Evolutionary conservation across 495 filamentous ascomycete species (phyloP), one percentile per base, ranked within the genome.

Genomic region (Thermothielavioides terrestris): DNA sequence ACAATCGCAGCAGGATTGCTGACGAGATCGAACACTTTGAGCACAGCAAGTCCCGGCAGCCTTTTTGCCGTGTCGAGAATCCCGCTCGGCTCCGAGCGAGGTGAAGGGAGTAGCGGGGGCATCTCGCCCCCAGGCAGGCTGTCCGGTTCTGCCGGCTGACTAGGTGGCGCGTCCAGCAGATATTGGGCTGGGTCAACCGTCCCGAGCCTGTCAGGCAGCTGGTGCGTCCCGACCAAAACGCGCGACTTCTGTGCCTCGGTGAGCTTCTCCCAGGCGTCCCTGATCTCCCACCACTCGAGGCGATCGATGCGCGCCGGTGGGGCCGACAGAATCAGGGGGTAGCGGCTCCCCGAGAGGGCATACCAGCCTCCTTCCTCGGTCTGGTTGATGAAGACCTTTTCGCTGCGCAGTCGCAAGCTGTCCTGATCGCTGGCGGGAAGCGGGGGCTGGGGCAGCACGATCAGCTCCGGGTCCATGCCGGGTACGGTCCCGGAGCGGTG

Each of bases 321-420:
- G 5, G 81, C 78, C 20, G 85, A 79, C 9, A 89, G 82, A 18
- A 91, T 84, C 7, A 86, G 64, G n/a, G 92, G 92, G 57, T 95
- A 98, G 4, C 80, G 84, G 46, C 66, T 78, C 43, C 94, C 91
- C 0, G 92, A 95, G 67, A 98, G 78, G 15, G 90, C 92, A 66
- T 91, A 98, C 88, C 90, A 96, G 50, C 87, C 83, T 31, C 89
- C 90, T 31, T 74, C 74, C 54, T 85, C 79, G 7, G 88, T 96
- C 47, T 82, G 83, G 60, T 95, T 94, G 40, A 98, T 77, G 62
- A 92, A 95, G 3, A 95, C 83, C 30, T 81, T 81, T 46, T 76
- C 68, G 34, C 77, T 79, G 22, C 77, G 72, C 14, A 78, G 77
- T 42, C 80, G 75, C 17, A 75, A 69, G 4, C 68, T 66, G 15